Evolutionary conservation across 2,329 filamentous ascomycete genomes (phyloP).

Genomic region (Colletotrichum chlorophyti): DNA sequence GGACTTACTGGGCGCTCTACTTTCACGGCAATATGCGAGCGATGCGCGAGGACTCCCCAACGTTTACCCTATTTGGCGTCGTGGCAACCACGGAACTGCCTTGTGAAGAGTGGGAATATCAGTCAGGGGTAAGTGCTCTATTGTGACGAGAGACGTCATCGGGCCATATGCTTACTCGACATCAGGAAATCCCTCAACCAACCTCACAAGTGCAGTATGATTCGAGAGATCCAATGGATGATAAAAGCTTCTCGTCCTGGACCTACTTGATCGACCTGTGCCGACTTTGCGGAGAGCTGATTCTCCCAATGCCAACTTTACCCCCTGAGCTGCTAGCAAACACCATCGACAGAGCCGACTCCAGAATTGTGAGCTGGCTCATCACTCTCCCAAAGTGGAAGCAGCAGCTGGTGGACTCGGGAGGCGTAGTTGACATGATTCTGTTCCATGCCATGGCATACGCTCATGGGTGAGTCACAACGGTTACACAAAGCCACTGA

Average conservation of each 20-base stretch:
- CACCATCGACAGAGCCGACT: constrained; percentile 41
- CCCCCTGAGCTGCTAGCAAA: constrained; percentile 32
- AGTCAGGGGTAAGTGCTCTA: constrained; percentile 41
- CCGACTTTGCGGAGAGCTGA: constrained; percentile 41
- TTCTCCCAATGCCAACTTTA: constrained; percentile 36
- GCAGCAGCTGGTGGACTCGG: constrained; percentile 43
- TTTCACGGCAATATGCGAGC: constrained; percentile 35
- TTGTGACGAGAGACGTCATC: background rate
- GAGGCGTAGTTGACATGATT: constrained; percentile 44
- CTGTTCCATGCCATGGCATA: constrained; percentile 44
- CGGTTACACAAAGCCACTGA: background rate
- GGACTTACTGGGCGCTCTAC: constrained; percentile 49
- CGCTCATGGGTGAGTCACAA: constrained; percentile 43
- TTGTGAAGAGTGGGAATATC: constrained; percentile 48
- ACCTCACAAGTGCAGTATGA: constrained; percentile 43
- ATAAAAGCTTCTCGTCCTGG: constrained; percentile 45
- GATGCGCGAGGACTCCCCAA: constrained; percentile 31
- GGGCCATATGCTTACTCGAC: background rate
- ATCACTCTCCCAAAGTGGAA: constrained; percentile 47
- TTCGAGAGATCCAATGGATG: constrained; percentile 40
- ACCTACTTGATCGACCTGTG: constrained; percentile 45
- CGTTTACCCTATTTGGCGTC: constrained; percentile 37
- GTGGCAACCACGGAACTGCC: constrained; percentile 44
- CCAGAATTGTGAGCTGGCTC: constrained; percentile 45
- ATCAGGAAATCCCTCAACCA: constrained; percentile 42